These are phyloP conservation scores for Calonectria pteridis DNA, from an alignment of 2,329 filamentous ascomycete genomes.

Conservation along the genomic window DNA sequence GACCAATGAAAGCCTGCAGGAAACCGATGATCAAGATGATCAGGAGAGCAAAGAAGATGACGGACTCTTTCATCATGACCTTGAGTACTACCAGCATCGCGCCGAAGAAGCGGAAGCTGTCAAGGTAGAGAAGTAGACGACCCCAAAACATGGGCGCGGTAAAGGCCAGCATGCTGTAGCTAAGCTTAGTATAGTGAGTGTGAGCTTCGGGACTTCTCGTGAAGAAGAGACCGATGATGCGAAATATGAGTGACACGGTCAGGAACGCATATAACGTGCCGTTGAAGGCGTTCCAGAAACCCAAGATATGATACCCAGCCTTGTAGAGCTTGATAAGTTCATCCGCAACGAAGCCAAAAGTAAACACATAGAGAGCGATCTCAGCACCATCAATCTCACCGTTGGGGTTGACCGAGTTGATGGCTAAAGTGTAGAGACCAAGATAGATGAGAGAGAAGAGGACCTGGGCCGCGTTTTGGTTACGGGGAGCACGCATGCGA, in stretches of 20 bases:
- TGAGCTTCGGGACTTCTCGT: conserved; percentile 59
- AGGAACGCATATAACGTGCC: conserved; percentile 83
- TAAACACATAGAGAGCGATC: conserved; percentile 89
- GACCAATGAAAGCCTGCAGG: conserved; percentile 92
- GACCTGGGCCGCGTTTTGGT: conserved; percentile 92
- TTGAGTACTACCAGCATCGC: conserved; percentile 98
- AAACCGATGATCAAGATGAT: conserved; percentile 88
- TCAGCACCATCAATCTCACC: conserved; percentile 90
- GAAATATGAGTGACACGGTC: conserved; percentile 80
- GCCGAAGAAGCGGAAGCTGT: conserved; percentile 95
- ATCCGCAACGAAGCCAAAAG: conserved; percentile 89
- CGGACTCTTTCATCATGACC: conserved; percentile 91
- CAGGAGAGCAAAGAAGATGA: conserved; percentile 96
- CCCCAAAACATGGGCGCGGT: conserved; percentile 97
- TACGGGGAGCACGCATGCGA: conserved; percentile 90
- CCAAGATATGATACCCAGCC: conserved; percentile 88
- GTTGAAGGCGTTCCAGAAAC: conserved; percentile 99
- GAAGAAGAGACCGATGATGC: conserved; percentile 82
- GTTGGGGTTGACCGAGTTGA: conserved; percentile 91
- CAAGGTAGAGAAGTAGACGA: conserved; percentile 90
- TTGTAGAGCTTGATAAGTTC: conserved; percentile 93
- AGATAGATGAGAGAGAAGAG: conserved; percentile 87
- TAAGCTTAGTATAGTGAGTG: conserved; percentile 78
- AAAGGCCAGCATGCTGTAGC: conserved; percentile 95
- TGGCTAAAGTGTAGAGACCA: conserved; percentile 86